phyloP scores from a whole-genome alignment of 1,284 basidiomycete genomes.

The Apiotrichum mycotoxinovorans region DNA sequence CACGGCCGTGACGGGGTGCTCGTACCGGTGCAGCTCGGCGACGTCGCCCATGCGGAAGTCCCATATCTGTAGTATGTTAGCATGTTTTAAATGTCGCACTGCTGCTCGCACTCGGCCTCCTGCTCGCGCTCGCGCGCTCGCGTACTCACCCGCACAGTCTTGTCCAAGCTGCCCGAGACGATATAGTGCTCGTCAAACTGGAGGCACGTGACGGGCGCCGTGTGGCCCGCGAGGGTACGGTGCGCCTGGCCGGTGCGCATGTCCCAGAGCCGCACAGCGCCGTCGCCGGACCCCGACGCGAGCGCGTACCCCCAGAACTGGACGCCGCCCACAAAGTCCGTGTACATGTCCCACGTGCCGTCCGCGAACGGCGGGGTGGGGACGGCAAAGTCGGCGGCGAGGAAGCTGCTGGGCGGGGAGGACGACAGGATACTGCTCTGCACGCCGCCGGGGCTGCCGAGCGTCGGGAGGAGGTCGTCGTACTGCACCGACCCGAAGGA shows the following conservation, averaged over 20 bases:
- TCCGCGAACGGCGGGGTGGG: conserved; percentile 84
- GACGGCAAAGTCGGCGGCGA: conserved; percentile 65
- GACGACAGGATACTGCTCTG: neutral
- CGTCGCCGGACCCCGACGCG: conserved; percentile 93
- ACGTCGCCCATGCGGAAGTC: conserved; percentile 87
- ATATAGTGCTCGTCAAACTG: conserved; percentile 97
- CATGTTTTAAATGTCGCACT: neutral
- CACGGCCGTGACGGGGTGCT: conserved; percentile 82
- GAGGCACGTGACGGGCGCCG: conserved; percentile 85
- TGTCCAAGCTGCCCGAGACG: conserved; percentile 87
- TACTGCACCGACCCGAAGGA: conserved; percentile 52
- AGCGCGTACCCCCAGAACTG: conserved; percentile 99
- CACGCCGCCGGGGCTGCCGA: conserved; percentile 28
- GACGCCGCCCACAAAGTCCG: conserved; percentile 94
- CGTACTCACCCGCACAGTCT: conserved; percentile 72
- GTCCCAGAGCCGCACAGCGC: conserved; percentile 98
- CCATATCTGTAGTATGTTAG: conserved; percentile 69
- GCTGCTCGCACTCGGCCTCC: no score
- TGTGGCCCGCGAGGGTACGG: conserved; percentile 88
- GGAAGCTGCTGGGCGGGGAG: conserved; percentile 2
- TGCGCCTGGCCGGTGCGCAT: conserved; percentile 99
- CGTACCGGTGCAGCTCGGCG: conserved; percentile 85
- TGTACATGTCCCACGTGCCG: conserved; percentile 87
- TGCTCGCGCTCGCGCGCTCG: neutral
- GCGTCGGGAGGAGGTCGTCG: conserved; percentile 45